Base-by-base conservation (phyloP, 148 eudicot genomes). In the Silene conica region DNA sequence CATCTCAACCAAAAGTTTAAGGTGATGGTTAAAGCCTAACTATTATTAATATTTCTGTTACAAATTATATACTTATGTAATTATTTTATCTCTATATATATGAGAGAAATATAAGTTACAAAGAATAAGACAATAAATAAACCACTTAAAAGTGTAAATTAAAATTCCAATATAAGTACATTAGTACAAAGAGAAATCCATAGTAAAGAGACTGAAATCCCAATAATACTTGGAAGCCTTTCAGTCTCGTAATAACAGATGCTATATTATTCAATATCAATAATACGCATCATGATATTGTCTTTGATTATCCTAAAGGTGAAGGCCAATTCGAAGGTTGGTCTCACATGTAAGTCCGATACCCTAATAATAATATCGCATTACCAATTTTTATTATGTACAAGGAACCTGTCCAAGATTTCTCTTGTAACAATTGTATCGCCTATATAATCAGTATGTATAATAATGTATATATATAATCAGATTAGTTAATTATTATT, bases 381-480 rank as follows among this genome's bases (percentile, higher is more conserved):
- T 69, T 50, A 62, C 71, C 73, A n/a, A 50, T 46, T 31, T 69
- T 75, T 80, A 77, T 79, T 74, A 86, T 84, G 80, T 88, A 82
- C 87, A 86, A 11, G 65, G 79, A 73, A 71, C 75, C 59, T 69
- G 74, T 76, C 77, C 80, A 80, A 82, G 72, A 75, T 67, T 69
- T 74, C 65, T 64, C 68, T 74, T 65, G 75, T 56, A 52, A 58
- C 66, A 67, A 52, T 16, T 45, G 67, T 59, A 73, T 57, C 34
- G 28, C 74, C 79, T 67, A 72, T 80, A 72, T 71, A 34, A 68
- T 67, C 61, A 72, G 76, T 67, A 73, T 73, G 75, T 77, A 70
- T 79, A 66, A n/a, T n/a, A n/a, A n/a, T n/a, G n/a, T n/a, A 69
- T 48, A 65, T 75, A 80, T 75, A 66, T 55, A 70, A 71, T 76